A percentile compares a stretch with the other conserved stretches of the same genome.
Evolutionary conservation across 1,284 basidiomycete genomes (phyloP).

Genomic region (Ustilago shanxiensis): DNA sequence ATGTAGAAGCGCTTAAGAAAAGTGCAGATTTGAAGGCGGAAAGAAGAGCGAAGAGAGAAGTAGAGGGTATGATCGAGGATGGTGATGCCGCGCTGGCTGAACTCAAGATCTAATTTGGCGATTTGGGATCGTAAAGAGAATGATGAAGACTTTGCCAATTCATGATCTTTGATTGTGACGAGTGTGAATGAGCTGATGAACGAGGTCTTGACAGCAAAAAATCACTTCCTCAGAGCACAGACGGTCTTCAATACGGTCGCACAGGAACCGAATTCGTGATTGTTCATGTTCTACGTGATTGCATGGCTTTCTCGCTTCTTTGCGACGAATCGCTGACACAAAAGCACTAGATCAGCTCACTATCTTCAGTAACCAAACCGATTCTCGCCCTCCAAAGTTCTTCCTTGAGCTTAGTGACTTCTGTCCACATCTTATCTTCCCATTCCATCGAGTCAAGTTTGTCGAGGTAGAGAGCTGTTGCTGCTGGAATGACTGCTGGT

Average conservation of each 20-base stretch:
- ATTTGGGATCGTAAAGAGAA: too few species aligned
- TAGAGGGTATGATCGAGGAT: slow-evolving; percentile 48
- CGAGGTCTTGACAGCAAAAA: too few species aligned
- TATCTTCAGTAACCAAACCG: slow-evolving; percentile 34
- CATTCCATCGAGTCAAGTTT: slow-evolving; percentile 49
- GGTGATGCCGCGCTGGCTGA: slow-evolving; percentile 36
- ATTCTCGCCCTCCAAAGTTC: slow-evolving; percentile 59
- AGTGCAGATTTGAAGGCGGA: slow-evolving; percentile 46
- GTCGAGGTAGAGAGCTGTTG: slow-evolving; percentile 30
- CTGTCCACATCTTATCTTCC: slow-evolving; percentile 65
- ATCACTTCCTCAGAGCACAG: too few species aligned
- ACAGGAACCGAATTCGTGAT: neutral
- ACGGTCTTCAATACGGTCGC: too few species aligned
- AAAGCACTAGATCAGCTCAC: neutral
- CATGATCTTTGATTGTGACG: neutral
- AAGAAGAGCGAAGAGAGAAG: slow-evolving; percentile 41
- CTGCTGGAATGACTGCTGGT: neutral
- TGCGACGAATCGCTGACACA: too few species aligned
- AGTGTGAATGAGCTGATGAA: too few species aligned
- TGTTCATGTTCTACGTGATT: neutral
- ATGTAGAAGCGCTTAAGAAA: slow-evolving; percentile 81
- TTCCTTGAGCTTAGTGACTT: slow-evolving; percentile 60
- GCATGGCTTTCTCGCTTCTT: too few species aligned
- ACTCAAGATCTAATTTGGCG: neutral
- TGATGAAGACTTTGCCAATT: too few species aligned